Evolutionary conservation across 1,284 basidiomycete genomes (phyloP), one percentile per base, ranked within the genome.

Genomic region (Apiotrichum veenhuisii): DNA sequence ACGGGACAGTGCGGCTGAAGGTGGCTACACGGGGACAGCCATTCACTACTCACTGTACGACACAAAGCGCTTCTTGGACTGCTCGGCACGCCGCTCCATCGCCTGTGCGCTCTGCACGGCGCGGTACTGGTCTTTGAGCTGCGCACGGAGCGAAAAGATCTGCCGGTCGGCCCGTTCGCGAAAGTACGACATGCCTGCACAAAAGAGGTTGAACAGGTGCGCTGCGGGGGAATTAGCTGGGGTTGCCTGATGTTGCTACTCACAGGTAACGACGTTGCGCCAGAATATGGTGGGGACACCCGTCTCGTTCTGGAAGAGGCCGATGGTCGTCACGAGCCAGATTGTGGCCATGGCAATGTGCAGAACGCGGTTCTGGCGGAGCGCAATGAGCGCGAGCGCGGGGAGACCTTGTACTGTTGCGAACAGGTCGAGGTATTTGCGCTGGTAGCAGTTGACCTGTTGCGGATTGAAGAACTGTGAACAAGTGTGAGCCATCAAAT

Each of bases 31-130:
- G 5, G 12, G 22, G 5, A 10, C 25, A n/a, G 15, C 4, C 23
- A 12, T 9, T 5, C 18, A 1, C 0, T 17, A 76, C 89, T 85
- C 38, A 89, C 69, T 87, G 71, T 88, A 88, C 47, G 86, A 87
- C 23, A 89, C 90, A 41, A 92, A 82, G 12, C 89, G 84, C 47
- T 88, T 81, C 71, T 91, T 78, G 2, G 87, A 88, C 61, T 91
- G 88, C 2, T 85, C 82, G 10, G 88, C 86, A 61, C 84, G 85
- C 49, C 87, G 81, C 70, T 93, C 91, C 69, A 89, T 89, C 53
- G 90, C 82, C 72, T 91, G 89, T 4, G 90, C 90, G 60, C 86
- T 86, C 73, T 91, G 88, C 8, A 88, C 89, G 30, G 87, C 87
- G 64, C 84, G 78, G 52, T 71, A 72, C 48, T 89, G 88, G 4